These are phyloP conservation scores for Phoma sp. DNA, from an alignment of 2,329 filamentous ascomycete species.

Conservation along the genomic window DNA sequence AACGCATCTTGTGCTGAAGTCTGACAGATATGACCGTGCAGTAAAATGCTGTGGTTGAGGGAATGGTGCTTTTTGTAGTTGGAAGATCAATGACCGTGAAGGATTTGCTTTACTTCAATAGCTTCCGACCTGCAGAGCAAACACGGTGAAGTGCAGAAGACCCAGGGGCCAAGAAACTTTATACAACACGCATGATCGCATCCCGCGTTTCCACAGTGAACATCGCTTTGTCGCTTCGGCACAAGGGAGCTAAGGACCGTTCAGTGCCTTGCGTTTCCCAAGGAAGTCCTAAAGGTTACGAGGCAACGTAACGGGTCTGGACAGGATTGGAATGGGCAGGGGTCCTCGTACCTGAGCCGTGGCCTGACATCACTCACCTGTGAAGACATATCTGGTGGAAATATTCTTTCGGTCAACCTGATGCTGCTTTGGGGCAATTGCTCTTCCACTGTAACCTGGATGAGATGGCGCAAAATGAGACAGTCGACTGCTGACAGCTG, in stretches of 20 bases:
- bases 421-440: not conserved
- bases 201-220: slow-evolving; percentile 17
- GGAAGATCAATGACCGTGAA: not conserved
- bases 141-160: slow-evolving; percentile 13
- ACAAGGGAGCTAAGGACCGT: slow-evolving; percentile 12
- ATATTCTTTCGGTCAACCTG: not conserved
- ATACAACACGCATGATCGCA: slow-evolving; percentile 12
- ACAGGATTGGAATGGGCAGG: slow-evolving; percentile 14
- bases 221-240: slow-evolving; percentile 8
- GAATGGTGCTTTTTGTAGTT: slow-evolving; percentile 6
- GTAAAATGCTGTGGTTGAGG: not conserved
- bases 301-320: slow-evolving; percentile 11
- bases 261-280: slow-evolving; percentile 17
- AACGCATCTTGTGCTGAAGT: slow-evolving; percentile 28
- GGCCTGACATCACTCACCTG: not conserved
- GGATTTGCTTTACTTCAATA: slow-evolving; percentile 1
- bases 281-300: slow-evolving; percentile 9
- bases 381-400: not conserved
- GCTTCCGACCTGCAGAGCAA: slow-evolving; percentile 17
- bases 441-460: not conserved
- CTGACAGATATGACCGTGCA: not conserved
- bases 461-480: slow-evolving; percentile 1
- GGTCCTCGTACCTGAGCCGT: not conserved
- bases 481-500: slow-evolving; percentile 22
- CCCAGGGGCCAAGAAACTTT: slow-evolving; percentile 7